phyloP scores from a whole-genome alignment of 257 asterid species.

The Solanum dulcamara region DNA sequence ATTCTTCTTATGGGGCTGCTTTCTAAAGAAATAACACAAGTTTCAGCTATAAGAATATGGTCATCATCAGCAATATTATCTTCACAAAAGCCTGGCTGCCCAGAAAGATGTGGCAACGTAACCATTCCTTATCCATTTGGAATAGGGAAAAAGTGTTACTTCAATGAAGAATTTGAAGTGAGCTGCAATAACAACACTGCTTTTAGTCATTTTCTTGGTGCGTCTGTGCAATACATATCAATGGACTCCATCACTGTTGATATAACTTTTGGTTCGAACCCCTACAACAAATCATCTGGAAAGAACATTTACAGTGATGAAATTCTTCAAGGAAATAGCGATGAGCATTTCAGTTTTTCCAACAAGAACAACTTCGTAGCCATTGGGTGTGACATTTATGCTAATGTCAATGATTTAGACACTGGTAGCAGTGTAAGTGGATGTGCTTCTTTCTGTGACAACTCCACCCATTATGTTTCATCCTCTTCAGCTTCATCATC shows the following conservation, averaged over 20 bases:
- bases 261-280: not conserved
- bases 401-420: slow-evolving; percentile 1
- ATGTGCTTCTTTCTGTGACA: slow-evolving; percentile 17
- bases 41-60: not conserved
- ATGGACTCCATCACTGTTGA: not conserved
- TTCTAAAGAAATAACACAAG: not conserved
- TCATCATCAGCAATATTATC: not conserved
- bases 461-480: not conserved
- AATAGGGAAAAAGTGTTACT: slow-evolving; percentile 20
- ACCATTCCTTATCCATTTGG: slow-evolving; percentile 56
- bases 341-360: not conserved
- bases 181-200: not conserved
- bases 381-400: slow-evolving; percentile 23
- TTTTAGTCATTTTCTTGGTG: rapidly evolving
- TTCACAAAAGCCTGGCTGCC: slow-evolving; percentile 25
- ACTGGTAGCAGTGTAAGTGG: not conserved
- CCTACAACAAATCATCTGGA: slow-evolving; percentile 3
- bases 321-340: rapidly evolving
- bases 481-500: not conserved
- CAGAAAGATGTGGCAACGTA: not conserved
- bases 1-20: not conserved
- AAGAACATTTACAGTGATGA: not conserved
- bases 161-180: slow-evolving; percentile 2
- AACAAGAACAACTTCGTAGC: slow-evolving; percentile 8
- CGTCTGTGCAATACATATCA: not conserved